Percentiles rank a stretch among this genome's conserved stretches.
phyloP scores from a whole-genome alignment of 1,284 basidiomycete genomes.

The Rhodotorula glutinis region DNA sequence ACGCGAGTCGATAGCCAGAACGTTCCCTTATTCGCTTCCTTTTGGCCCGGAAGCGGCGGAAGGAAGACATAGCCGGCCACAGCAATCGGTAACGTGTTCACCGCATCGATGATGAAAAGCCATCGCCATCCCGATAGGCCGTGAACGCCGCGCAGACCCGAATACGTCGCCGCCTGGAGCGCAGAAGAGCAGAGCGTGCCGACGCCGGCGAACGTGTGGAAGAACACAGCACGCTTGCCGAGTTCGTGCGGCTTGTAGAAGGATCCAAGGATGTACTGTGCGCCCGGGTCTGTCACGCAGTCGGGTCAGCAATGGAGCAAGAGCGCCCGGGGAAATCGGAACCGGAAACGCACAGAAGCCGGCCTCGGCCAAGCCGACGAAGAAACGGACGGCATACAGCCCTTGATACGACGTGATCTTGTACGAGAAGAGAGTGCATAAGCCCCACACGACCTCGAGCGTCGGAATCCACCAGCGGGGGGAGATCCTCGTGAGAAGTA shows the following conservation, averaged over 20 bases:
- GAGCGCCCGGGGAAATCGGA: neutral
- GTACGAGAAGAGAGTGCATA: constrained; percentile 45
- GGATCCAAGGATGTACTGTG: constrained; percentile 59
- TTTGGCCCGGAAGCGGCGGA: constrained; percentile 50
- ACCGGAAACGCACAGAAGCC: neutral
- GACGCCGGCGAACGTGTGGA: constrained; percentile 52
- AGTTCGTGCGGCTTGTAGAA: constrained; percentile 69
- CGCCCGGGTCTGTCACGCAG: neutral
- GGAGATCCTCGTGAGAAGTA: constrained; percentile 46
- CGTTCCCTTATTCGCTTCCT: constrained; percentile 24
- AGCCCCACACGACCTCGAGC: constrained; percentile 46
- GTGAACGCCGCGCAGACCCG: constrained; percentile 57
- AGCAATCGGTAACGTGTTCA: constrained; percentile 60
- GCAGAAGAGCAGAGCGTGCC: constrained; percentile 62
- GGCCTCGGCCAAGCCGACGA: constrained; percentile 36
- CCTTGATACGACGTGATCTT: constrained; percentile 20
- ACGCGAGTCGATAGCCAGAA: constrained; percentile 26
- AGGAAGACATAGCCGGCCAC: constrained; percentile 69
- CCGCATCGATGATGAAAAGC: constrained; percentile 66
- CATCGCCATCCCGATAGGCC: constrained; percentile 68
- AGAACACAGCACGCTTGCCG: constrained; percentile 67
- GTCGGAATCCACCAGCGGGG: constrained; percentile 45
- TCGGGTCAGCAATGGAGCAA: neutral
- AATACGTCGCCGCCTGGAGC: constrained; percentile 62
- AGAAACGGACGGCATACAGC: constrained; percentile 37